A percentile compares a stretch with the other conserved stretches of the same genome.
These are phyloP conservation scores for Geotrichum armillariae DNA, from an alignment of 1,139 yeast genomes.

Conservation along the genomic window DNA sequence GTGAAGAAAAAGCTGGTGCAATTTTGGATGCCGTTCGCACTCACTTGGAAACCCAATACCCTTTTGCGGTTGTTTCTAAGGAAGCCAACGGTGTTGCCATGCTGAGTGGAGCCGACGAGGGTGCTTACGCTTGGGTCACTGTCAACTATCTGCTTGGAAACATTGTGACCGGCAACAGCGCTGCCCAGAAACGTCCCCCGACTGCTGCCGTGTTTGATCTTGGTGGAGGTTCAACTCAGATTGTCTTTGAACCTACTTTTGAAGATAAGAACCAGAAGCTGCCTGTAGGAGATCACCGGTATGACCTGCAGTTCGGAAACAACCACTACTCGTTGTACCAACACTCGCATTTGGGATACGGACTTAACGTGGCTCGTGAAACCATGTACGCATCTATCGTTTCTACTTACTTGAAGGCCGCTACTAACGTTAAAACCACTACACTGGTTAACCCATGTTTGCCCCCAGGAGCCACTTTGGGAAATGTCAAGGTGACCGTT, in stretches of 20 bases:
- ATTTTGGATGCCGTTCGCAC: constrained; percentile 69
- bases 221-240: constrained; percentile 97
- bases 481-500: constrained; percentile 42
- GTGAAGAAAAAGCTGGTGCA: constrained; percentile 63
- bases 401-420: constrained; percentile 19
- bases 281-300: constrained; percentile 83
- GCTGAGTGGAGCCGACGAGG: constrained; percentile 92
- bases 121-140: constrained; percentile 95
- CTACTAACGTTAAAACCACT: constrained; percentile 13
- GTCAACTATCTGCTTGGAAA: constrained; percentile 84
- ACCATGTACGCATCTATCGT: constrained; percentile 56
- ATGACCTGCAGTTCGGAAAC: constrained; percentile 70
- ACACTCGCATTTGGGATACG: constrained; percentile 88
- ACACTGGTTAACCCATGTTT: constrained; percentile 65
- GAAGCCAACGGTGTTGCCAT: constrained; percentile 78
- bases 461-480: constrained; percentile 59
- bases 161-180: constrained; percentile 62
- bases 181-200: constrained; percentile 42
- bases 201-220: constrained; percentile 93
- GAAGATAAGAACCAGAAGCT: constrained; percentile 49
- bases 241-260: constrained; percentile 85
- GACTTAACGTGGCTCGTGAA: constrained; percentile 88
- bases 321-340: constrained; percentile 75
- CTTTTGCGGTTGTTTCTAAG: constrained; percentile 69
- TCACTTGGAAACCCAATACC: constrained; percentile 70